Conservation (phyloP, 441 rosid species). For the Gossypium aridum region DNA sequence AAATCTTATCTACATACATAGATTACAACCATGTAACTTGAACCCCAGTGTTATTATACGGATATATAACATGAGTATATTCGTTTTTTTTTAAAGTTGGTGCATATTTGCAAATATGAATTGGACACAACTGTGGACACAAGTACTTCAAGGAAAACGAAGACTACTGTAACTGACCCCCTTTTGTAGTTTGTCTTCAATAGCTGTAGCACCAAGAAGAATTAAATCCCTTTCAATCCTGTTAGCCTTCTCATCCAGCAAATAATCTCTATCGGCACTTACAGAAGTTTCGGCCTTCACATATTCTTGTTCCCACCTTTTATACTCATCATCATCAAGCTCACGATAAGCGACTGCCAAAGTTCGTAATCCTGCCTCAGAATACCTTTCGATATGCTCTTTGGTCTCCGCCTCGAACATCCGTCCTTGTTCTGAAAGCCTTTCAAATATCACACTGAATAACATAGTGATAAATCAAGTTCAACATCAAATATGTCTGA, state of each 20-base stretch:
- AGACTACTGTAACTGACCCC: conserved; percentile 51
- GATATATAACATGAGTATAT: too few species aligned
- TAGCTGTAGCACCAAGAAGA: conserved; percentile 96
- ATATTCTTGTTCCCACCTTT: conserved; percentile 48
- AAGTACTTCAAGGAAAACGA: conserved; percentile 1
- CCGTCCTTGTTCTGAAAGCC: conserved; percentile 52
- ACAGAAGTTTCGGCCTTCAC: conserved; percentile 54
- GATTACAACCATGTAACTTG: too few species aligned
- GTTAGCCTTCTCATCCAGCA: conserved; percentile 54
- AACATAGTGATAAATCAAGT: conserved; percentile 13
- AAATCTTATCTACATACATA: not conserved
- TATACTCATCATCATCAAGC: conserved; percentile 55
- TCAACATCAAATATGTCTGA: conserved; percentile 3
- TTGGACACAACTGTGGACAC: too few species aligned
- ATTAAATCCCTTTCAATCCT: conserved; percentile 59
- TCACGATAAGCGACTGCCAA: conserved; percentile 75
- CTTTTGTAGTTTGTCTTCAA: conserved; percentile 87
- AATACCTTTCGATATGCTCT: conserved; percentile 54
- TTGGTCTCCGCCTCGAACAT: conserved; percentile 46
- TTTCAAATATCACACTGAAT: conserved; percentile 76
- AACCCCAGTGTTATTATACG: too few species aligned
- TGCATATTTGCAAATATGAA: too few species aligned
- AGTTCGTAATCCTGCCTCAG: conserved; percentile 81
- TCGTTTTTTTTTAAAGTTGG: too few species aligned
- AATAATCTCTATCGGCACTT: conserved; percentile 48